phyloP scores from a whole-genome alignment of 2,329 filamentous ascomycete species.

The Coniochaeta hoffmannii region DNA sequence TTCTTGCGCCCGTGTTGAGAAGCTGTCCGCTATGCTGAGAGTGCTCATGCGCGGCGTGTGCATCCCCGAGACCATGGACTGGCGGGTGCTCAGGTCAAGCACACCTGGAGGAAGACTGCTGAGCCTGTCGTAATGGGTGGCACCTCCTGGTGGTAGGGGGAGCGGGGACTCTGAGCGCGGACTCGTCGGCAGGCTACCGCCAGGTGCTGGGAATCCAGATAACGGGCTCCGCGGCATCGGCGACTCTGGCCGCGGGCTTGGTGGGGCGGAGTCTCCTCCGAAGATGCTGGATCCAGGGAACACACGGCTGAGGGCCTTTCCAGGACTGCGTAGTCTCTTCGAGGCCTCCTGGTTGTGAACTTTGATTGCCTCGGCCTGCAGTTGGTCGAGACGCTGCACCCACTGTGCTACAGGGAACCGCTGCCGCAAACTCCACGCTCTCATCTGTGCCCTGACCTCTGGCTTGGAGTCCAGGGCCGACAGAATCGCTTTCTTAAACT shows the following conservation, averaged over 20 bases:
- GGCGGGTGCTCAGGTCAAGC: not conserved
- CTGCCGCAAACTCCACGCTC: conserved; percentile 56
- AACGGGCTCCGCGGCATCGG: not conserved
- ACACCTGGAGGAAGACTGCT: not conserved
- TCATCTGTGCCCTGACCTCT: conserved; percentile 52
- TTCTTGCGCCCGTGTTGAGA: not conserved
- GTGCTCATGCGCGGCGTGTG: conserved; percentile 2
- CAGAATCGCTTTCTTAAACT: conserved; percentile 59
- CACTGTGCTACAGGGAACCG: conserved; percentile 62
- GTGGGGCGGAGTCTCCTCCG: not conserved
- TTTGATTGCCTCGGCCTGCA: conserved; percentile 53
- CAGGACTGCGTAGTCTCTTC: conserved; percentile 9
- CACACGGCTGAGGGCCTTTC: conserved; percentile 8
- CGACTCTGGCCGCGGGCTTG: conserved; percentile 1
- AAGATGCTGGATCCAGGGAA: conserved; percentile 8
- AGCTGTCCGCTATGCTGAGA: conserved; percentile 1
- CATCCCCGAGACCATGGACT: not conserved
- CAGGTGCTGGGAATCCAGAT: not conserved
- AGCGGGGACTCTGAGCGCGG: conserved; percentile 1
- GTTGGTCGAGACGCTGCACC: conserved; percentile 55
- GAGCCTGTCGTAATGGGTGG: not conserved
- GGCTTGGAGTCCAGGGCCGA: conserved; percentile 50
- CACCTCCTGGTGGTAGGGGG: not conserved
- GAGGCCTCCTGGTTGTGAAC: conserved; percentile 28
- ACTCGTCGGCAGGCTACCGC: not conserved